phyloP scores from a whole-genome alignment of 208 protist species.

The Leishmania lainsoni region DNA sequence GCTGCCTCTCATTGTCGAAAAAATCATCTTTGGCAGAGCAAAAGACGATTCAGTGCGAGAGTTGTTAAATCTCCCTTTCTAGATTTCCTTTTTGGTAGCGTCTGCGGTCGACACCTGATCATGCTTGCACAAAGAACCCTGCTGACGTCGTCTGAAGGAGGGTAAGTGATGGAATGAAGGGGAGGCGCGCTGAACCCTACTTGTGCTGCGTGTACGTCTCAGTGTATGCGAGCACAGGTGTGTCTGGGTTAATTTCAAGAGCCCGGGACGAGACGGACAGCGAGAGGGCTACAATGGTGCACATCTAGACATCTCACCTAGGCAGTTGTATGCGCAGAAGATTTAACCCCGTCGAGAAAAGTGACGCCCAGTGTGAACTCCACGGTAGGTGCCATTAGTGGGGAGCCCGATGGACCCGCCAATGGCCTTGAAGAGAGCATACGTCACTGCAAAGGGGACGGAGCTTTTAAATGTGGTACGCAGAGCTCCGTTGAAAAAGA shows the following conservation, averaged over 20 bases:
- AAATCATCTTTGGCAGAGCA: background rate
- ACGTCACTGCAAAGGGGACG: conserved; percentile 85
- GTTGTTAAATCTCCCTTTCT: background rate
- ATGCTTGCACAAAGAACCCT: background rate
- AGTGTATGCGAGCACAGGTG: background rate
- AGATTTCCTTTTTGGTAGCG: background rate
- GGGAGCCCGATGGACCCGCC: conserved; percentile 73
- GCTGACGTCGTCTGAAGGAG: background rate
- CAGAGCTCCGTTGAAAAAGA: conserved; percentile 81
- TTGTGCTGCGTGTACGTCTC: background rate
- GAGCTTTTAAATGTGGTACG: conserved; percentile 86
- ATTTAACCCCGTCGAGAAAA: conserved; percentile 39
- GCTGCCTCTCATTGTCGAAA: background rate
- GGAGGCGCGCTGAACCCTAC: background rate
- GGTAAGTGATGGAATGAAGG: background rate
- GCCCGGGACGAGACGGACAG: background rate
- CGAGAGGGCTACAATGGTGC: background rate
- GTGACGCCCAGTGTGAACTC: conserved; percentile 40
- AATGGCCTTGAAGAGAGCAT: conserved; percentile 65
- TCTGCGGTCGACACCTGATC: background rate
- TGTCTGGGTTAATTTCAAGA: background rate
- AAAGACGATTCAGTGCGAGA: background rate
- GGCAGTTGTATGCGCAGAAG: background rate
- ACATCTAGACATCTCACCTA: background rate
- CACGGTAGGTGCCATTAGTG: conserved; percentile 16